These are phyloP conservation scores for Aethionema arabicum DNA, from an alignment of 345 rosid species.

Conservation along the genomic window DNA sequence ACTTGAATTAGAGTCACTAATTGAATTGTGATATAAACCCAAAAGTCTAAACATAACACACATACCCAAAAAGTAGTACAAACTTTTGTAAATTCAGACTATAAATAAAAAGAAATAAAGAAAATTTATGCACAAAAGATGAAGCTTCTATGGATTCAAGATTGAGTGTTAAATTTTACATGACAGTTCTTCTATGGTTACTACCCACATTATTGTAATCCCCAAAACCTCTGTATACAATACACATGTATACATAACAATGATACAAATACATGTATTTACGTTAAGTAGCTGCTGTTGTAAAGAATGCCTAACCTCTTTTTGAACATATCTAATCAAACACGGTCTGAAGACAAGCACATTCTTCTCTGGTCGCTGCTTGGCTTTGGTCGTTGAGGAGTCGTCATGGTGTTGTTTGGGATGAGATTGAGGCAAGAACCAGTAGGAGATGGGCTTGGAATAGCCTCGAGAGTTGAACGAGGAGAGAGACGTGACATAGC, in stretches of 20 bases:
- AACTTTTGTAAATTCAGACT: too few relatives aligned
- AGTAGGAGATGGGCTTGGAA: constrained; percentile 46
- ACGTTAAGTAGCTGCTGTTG: not conserved
- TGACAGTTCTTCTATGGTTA: constrained; percentile 14
- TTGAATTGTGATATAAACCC: too few relatives aligned
- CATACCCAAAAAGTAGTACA: too few relatives aligned
- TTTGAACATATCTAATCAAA: constrained; percentile 21
- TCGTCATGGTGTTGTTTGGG: not conserved
- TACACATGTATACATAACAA: not conserved
- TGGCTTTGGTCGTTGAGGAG: constrained; percentile 30
- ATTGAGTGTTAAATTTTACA: constrained; percentile 16
- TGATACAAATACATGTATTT: constrained; percentile 6
- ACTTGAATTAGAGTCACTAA: constrained; percentile 13
- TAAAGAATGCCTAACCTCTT: not conserved
- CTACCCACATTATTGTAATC: constrained; percentile 14
- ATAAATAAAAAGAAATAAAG: not conserved
- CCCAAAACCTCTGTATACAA: constrained; percentile 12
- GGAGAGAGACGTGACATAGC: constrained; percentile 42
- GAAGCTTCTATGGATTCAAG: constrained; percentile 29
- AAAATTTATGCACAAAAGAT: constrained; percentile 17
- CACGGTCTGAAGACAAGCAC: constrained; percentile 17
- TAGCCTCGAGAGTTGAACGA: constrained; percentile 53
- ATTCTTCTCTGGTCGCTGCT: constrained; percentile 30
- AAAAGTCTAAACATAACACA: too few relatives aligned
- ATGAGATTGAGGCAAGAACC: constrained; percentile 33